phyloP scores from a whole-genome alignment of 139 green algal genomes.

The Volvox africanus region DNA sequence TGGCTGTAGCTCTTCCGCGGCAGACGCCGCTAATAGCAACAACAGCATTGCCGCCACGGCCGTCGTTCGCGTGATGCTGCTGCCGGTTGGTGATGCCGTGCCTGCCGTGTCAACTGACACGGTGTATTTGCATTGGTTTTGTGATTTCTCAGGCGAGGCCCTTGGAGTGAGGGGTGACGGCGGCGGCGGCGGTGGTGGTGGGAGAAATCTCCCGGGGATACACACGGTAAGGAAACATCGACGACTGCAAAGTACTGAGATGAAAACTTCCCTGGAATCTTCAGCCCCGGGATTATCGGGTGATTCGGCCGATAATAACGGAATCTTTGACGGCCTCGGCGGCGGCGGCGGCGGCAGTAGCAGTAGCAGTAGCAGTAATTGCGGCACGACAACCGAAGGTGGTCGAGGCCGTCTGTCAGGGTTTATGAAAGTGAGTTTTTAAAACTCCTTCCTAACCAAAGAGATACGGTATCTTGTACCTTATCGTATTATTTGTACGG shows the following conservation, averaged over 20 bases:
- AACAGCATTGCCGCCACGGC: neutral
- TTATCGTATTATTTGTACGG: too few species aligned
- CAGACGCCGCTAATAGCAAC: neutral
- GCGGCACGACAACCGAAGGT: neutral
- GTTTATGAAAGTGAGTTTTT: neutral
- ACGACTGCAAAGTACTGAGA: too few species aligned
- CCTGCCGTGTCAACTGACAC: neutral
- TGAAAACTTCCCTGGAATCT: too few species aligned
- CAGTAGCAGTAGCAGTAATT: neutral
- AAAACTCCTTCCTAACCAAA: too few species aligned
- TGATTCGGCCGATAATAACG: too few species aligned
- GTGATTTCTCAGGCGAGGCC: neutral
- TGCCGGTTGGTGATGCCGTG: neutral
- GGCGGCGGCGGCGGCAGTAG: neutral
- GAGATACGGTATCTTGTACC: too few species aligned
- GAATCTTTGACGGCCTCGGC: too few species aligned
- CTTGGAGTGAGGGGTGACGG: neutral
- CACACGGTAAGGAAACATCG: too few species aligned
- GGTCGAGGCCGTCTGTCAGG: neutral
- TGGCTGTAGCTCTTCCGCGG: neutral
- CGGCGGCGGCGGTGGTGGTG: neutral
- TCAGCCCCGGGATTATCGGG: too few species aligned
- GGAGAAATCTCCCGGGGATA: too few species aligned
- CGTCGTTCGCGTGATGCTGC: slow-evolving; percentile 10
- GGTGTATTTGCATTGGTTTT: slow-evolving; percentile 3